These are phyloP conservation scores for Hanseniaspora guilliermondii DNA, from an alignment of 805 yeast genomes.

Conservation along the genomic window DNA sequence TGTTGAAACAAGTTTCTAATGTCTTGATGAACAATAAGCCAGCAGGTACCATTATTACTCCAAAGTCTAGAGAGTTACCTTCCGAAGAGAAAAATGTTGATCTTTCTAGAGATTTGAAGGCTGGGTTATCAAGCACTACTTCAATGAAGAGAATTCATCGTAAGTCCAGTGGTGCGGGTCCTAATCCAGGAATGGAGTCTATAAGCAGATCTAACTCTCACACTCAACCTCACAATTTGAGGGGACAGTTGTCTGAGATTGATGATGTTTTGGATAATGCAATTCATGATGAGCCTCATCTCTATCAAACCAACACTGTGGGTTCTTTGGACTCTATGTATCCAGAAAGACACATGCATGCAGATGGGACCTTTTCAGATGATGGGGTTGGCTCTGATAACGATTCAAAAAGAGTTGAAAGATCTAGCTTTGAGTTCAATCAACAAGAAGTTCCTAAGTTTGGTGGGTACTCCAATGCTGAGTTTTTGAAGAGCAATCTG, in stretches of 20 bases:
- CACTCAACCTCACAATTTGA: not conserved
- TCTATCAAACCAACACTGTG: not conserved
- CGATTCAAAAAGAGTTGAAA: constrained; percentile 24
- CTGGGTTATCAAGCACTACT: constrained; percentile 20
- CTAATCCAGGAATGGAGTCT: not conserved
- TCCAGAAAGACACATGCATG: constrained; percentile 7
- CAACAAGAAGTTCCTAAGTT: constrained; percentile 33
- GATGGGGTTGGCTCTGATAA: constrained; percentile 17
- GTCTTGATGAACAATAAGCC: not conserved
- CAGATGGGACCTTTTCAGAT: constrained; percentile 15
- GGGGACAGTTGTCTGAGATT: not conserved
- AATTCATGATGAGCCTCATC: not conserved
- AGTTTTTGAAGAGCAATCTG: constrained; percentile 31
- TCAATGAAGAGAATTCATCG: constrained; percentile 26
- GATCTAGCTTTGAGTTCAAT: constrained; percentile 12
- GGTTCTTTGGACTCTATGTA: constrained; percentile 16
- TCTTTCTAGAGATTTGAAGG: constrained; percentile 21
- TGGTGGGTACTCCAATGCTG: constrained; percentile 64
- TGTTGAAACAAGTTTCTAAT: constrained; percentile 12
- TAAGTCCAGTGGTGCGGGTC: constrained; percentile 15
- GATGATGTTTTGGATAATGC: constrained; percentile 8
- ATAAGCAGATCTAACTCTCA: not conserved
- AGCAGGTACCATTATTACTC: constrained; percentile 24
- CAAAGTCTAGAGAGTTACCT: constrained; percentile 27
- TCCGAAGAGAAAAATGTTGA: constrained; percentile 23